Conservation (phyloP, 2,329 filamentous ascomycete species). For the Colletotrichum ledebouriae region DNA sequence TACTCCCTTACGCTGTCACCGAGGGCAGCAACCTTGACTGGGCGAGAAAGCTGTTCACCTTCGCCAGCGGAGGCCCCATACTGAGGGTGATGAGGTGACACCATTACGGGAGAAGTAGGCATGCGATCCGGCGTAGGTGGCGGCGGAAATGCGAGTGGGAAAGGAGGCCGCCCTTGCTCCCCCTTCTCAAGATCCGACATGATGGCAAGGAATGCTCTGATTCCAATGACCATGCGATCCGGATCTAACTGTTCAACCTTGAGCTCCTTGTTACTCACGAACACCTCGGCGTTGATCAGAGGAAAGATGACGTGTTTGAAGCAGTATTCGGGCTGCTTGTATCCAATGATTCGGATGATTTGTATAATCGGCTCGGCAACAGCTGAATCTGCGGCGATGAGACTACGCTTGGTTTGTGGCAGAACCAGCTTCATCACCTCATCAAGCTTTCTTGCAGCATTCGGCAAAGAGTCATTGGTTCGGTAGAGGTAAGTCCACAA, state of each 20-base stretch:
- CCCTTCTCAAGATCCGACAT: slow-evolving; percentile 93
- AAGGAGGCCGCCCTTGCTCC: slow-evolving; percentile 82
- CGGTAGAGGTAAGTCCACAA: slow-evolving; percentile 97
- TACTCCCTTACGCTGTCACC: slow-evolving; percentile 85
- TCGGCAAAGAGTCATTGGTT: slow-evolving; percentile 77
- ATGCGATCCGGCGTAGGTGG: slow-evolving; percentile 57
- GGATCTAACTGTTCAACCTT: slow-evolving; percentile 95
- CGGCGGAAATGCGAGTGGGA: slow-evolving; percentile 76
- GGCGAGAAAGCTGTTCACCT: slow-evolving; percentile 76
- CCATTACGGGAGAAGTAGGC: slow-evolving; percentile 64
- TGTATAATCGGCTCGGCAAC: slow-evolving; percentile 93
- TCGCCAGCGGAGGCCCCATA: slow-evolving; percentile 47
- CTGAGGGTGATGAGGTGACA: slow-evolving; percentile 49
- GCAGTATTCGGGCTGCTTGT: slow-evolving; percentile 92
- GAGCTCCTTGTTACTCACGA: slow-evolving; percentile 80
- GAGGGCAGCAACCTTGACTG: slow-evolving; percentile 73
- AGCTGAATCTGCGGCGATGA: slow-evolving; percentile 85
- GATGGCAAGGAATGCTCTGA: slow-evolving; percentile 91
- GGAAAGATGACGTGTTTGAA: slow-evolving; percentile 95
- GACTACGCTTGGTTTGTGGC: slow-evolving; percentile 82
- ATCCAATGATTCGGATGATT: slow-evolving; percentile 93
- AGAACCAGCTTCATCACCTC: slow-evolving; percentile 89
- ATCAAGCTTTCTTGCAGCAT: slow-evolving; percentile 83
- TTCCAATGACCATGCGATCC: slow-evolving; percentile 97
- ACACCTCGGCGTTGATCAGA: slow-evolving; percentile 92